phyloP scores from a whole-genome alignment of 2,329 filamentous ascomycete genomes.

The Bretziella fagacearum region DNA sequence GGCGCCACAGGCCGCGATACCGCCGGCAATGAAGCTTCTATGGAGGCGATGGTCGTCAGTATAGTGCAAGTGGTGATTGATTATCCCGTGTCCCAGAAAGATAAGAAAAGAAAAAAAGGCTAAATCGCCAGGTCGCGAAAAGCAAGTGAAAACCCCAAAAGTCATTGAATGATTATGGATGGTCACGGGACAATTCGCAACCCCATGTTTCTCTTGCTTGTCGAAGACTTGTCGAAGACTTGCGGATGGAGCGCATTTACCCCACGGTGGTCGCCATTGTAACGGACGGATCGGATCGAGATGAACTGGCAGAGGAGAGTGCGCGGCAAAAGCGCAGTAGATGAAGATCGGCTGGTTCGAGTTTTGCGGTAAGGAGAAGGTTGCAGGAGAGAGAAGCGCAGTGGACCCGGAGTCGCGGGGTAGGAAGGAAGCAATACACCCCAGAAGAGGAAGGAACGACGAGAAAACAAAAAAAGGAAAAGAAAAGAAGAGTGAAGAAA shows the following conservation, averaged over 20 bases:
- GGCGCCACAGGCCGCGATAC: slow-evolving; percentile 90
- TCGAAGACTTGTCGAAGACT: neutral
- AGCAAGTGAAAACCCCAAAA: neutral
- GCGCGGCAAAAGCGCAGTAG: neutral
- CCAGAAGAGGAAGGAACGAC: neutral
- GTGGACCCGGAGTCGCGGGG: slow-evolving; percentile 1
- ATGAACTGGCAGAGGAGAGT: neutral
- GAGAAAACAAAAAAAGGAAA: neutral
- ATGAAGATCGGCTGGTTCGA: neutral
- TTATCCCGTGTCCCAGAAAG: neutral
- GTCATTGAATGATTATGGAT: too few species aligned
- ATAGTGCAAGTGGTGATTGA: neutral
- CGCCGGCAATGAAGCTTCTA: slow-evolving; percentile 85
- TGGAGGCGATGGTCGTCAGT: neutral
- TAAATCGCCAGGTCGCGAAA: neutral
- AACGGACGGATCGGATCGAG: neutral
- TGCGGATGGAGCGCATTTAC: neutral
- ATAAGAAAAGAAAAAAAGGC: neutral
- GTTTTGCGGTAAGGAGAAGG: neutral
- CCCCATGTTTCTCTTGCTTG: neutral
- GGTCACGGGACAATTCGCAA: too few species aligned
- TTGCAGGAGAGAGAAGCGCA: neutral
- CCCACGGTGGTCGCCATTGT: slow-evolving; percentile 10
- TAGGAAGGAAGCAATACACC: neutral
- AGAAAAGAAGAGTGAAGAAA: neutral